Evolutionary conservation across 352 stramenopile genomes (phyloP), one percentile per base, ranked within the genome.

Genomic region (Globisporangium cystogenes): DNA sequence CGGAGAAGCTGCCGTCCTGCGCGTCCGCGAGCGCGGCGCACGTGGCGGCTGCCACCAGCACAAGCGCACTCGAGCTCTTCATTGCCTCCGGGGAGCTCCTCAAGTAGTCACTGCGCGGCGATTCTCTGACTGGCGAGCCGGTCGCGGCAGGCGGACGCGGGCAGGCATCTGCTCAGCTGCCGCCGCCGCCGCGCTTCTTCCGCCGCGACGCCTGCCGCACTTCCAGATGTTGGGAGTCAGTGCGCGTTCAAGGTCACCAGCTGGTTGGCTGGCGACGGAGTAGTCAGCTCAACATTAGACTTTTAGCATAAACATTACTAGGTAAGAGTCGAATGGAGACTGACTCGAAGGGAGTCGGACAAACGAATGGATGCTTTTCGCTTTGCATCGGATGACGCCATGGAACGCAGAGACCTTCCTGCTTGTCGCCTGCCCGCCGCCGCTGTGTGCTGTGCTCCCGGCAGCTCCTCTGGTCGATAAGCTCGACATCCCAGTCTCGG

Each of bases 1-100:
- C 36, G 27, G 62, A 51, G 48, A 70, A 67, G 26, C 50, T 46
- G 3, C 52, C 46, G 47, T 62, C 55, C 48, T 62, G 55, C n/a
- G 55, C 55, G 23, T 41, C 4, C 8, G 57, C 55, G 16, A 29
- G 12, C 31, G 48, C 51, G 24, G 51, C 39, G 41, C 12, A 16
- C 11, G 29, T 20, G 1, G 33, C 27, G 1, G 23, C 47, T 18
- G 46, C 54, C n/a, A 29, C 29, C 7, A 60, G 16, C 24, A 33
- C 26, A 11, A 62, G 35, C 42, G 24, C 31, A 3, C n/a, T 48
- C 24, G 51, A 37, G 24, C 50, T 59, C 56, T 63, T 63, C 56
- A 63, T 62, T 4, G 7, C 21, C n/a, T 7, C 8, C 18, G 18
- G 12, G 10, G 3, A 36, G 31, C 33, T n/a, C 8, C 33, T 39